Percentiles rank a stretch among this genome's conserved stretches.
Conservation (phyloP, 2,329 filamentous ascomycete species). For the Dactylella cylindrospora region DNA sequence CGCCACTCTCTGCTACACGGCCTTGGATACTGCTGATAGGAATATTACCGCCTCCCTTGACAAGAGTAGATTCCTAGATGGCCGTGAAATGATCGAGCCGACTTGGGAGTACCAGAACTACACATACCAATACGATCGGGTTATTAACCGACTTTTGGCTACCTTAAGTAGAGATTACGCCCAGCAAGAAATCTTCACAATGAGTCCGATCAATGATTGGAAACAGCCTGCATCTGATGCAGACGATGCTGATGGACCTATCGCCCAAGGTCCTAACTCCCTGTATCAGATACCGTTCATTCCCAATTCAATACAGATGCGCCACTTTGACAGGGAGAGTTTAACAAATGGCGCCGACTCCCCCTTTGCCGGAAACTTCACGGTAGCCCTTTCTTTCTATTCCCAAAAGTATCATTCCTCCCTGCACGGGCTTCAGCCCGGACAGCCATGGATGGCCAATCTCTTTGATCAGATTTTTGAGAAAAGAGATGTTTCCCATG, state of each 20-base stretch:
- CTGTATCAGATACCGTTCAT: not conserved
- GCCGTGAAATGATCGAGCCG: not conserved
- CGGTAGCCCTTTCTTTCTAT: too few relatives aligned
- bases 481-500: not conserved
- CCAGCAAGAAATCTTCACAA: too few relatives aligned
- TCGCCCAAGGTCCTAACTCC: too few relatives aligned
- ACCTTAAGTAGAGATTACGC: too few relatives aligned
- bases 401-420: too few relatives aligned
- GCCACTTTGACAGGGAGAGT: not conserved
- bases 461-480: too few relatives aligned
- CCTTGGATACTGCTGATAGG: conserved; percentile 1
- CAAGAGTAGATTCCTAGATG: not conserved
- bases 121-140: not conserved
- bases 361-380: too few relatives aligned
- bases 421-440: too few relatives aligned
- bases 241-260: too few relatives aligned
- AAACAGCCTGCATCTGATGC: too few relatives aligned
- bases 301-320: not conserved
- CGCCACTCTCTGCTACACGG: conserved; percentile 4
- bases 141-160: not conserved
- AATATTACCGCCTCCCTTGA: not conserved
- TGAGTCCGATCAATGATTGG: too few relatives aligned
- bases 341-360: not conserved
- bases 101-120: not conserved
- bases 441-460: too few relatives aligned